Base-by-base conservation (phyloP, 345 rosid species). In the Reutealis trisperma region DNA sequence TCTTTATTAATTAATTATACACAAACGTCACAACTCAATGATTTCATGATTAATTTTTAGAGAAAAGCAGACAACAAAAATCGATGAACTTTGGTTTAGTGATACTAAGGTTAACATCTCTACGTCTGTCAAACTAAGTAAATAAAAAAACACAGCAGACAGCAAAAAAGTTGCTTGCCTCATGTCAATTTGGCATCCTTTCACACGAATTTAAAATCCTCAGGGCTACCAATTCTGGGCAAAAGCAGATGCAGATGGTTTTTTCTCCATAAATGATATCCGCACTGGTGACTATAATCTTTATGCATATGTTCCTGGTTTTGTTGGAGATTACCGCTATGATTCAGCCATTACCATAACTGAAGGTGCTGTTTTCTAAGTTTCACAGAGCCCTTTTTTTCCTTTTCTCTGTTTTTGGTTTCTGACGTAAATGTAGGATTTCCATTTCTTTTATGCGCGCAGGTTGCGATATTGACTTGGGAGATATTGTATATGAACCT, bases 191-290 rank as follows among this genome's bases (percentile, higher is more conserved):
- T 51, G 16, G 18, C 55, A 10, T 49, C 54, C 54, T 49, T 13
- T 49, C 15, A 9, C 15, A 49, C 54, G 16, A 51, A 16, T 61
- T 63, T 19, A 18, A 52, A 34, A 30, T 19, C 27, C 24, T 27
- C 73, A 95, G 97, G 90, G 78, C 24, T 93, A 95, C 83, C 99
- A 93, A 78, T 95, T 93, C 73, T 95, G 99, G 99, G 86, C 84
- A 45, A 83, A 74, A 73, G 85, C 94, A 42, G 93, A 93, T 57
- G 82, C 66, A 49, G 74, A 86, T 45, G 99, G 98, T 11, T 85
- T 74, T 71, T 93, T 91, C 76, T 83, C 68, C 64, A 90, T 95
- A 19, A 81, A 67, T 37, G 77, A 88, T 34, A 67, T 87, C 63
- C 77, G 89, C 0, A 58, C 83, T 0, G 94, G 96, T 2, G 83